A percentile compares a stretch with the other conserved stretches of the same genome.
phyloP scores from a whole-genome alignment of 1,139 yeast species.

The Kazachstania sp. region DNA sequence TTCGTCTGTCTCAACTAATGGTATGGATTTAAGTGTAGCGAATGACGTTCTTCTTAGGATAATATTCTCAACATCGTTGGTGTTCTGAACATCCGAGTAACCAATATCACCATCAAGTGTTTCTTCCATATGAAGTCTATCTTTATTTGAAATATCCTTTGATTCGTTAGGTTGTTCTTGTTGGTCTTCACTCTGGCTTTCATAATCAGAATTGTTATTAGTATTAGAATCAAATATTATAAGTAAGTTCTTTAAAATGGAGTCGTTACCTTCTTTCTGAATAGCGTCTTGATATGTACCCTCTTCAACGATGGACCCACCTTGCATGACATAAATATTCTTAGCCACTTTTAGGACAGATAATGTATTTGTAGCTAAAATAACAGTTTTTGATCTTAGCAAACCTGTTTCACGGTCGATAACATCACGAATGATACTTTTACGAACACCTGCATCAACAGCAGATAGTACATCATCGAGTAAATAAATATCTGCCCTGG shows the following conservation, averaged over 20 bases:
- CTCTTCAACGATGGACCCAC: conserved; percentile 52
- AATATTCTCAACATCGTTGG: conserved; percentile 1
- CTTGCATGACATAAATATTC: conserved; percentile 50
- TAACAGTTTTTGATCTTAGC: conserved; percentile 58
- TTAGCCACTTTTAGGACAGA: conserved; percentile 64
- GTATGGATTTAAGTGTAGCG: conserved; percentile 39
- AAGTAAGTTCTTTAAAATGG: conserved; percentile 37
- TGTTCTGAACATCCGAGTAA: conserved; percentile 3
- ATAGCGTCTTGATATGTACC: conserved; percentile 49
- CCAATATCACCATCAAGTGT: background rate
- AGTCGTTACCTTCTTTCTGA: conserved; percentile 34
- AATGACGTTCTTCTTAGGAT: conserved; percentile 54
- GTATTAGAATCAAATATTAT: conserved; percentile 45
- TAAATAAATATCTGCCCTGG: conserved; percentile 72
- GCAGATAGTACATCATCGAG: conserved; percentile 78
- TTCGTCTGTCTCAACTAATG: conserved; percentile 19
- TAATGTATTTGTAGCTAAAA: conserved; percentile 75
- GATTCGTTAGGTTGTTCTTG: conserved; percentile 6
- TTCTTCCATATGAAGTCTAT: background rate
- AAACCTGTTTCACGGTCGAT: conserved; percentile 53
- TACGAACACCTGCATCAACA: conserved; percentile 79
- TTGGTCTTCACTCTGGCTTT: background rate
- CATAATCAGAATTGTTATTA: background rate
- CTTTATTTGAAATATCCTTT: background rate
- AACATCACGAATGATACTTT: conserved; percentile 51